Evolutionary conservation across 139 green algal genomes (phyloP), one percentile per base, ranked within the genome.

Genomic region (Volvox reticuliferus): DNA sequence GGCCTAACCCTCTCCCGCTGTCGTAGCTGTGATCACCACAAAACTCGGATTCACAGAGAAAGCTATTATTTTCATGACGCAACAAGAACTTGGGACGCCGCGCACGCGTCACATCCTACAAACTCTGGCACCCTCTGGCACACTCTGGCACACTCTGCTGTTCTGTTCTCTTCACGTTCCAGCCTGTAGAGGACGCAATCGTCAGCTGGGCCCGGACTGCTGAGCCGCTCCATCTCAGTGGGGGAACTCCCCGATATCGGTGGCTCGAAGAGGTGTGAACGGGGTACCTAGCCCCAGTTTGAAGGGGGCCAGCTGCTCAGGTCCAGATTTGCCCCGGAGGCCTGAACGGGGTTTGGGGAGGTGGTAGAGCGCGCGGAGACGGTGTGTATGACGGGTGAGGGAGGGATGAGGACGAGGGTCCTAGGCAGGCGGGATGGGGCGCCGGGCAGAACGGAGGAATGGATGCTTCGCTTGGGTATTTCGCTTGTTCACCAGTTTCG

Each of bases 161-260:
- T 2, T 75, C 67, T 32, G 2, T 28, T 75, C 67, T 14, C 6
- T 75, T 75, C 24, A 26, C 6, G 3, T 14, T 75, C 67, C 67
- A 26, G 22, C 67, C 44, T 55, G 44, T 9, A 9, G 44, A 55
- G 44, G 22, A 75, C 67, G 6, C 22, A 75, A 75, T 28, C 22
- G 3, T 3, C 22, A 75, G 67, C 67, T 26, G 67, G 67, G 67
- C 67, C 67, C 22, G 12, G 67, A 28, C 6, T 28, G 3, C 67
- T 5, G 67, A 75, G 44, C 44, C 67, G 67, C 67, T 35, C 24
- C 73, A 3, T 16, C 33, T 91, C 76, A 91, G 61, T 91, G 61
- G 22, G 87, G 87, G 69, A 92, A 90, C 82, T 92, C 89, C 30
- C 76, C 82, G 16, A 81, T 92, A 26, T 88, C 89, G 36, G 75